Evolutionary conservation across 371 early-diverging fungal species (phyloP).

Genomic region (Apophysomyces ossiformis): DNA sequence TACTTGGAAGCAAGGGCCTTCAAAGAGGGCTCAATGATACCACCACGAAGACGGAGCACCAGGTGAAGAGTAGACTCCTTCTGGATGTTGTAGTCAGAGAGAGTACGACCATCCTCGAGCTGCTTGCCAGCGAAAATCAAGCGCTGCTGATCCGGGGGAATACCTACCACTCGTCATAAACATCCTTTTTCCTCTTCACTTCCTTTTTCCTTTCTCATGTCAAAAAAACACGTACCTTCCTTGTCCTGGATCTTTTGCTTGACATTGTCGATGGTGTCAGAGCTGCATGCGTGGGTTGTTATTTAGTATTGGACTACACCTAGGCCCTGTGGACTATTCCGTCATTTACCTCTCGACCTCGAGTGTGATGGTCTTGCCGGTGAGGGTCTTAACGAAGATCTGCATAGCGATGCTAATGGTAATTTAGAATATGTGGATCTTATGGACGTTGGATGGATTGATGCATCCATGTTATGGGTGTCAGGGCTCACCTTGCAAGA

Average conservation of each 20-base stretch:
- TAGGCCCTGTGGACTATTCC: not conserved
- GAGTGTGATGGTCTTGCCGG: constrained; percentile 97
- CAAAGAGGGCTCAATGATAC: constrained; percentile 90
- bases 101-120: constrained; percentile 93
- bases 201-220: not conserved
- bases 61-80: constrained; percentile 96
- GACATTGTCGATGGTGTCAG: constrained; percentile 84
- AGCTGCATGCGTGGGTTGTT: constrained; percentile 11
- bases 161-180: constrained; percentile 49
- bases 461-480: constrained; percentile 10
- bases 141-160: constrained; percentile 99
- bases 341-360: constrained; percentile 69
- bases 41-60: constrained; percentile 94
- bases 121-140: constrained; percentile 99
- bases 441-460: constrained; percentile 12
- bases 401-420: constrained; percentile 21
- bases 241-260: constrained; percentile 55
- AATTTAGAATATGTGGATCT: not conserved
- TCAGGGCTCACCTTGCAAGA: constrained; percentile 7
- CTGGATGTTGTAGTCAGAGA: constrained; percentile 83
- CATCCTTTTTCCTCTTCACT: not conserved
- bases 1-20: constrained; percentile 94
- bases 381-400: constrained; percentile 93
- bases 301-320: not conserved
- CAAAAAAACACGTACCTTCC: constrained; percentile 19